Percentiles rank a stretch among this genome's conserved stretches.
Evolutionary conservation across 257 asterid species (phyloP).

Genomic region (Osmanthus fragrans): DNA sequence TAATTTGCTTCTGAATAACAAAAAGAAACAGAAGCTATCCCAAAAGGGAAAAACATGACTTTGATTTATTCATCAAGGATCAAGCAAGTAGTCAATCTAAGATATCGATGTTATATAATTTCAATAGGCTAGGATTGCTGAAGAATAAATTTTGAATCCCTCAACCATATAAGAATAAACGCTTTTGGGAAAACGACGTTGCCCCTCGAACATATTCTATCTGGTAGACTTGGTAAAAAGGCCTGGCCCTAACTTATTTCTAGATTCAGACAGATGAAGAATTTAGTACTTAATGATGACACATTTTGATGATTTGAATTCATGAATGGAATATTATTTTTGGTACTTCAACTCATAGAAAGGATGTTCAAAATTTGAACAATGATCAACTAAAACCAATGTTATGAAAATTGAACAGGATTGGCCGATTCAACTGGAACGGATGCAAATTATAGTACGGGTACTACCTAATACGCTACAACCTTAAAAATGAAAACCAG

Average conservation of each 20-base stretch:
- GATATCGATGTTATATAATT: background rate
- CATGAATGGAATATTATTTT: background rate
- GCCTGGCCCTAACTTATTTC: background rate
- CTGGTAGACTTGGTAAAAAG: background rate
- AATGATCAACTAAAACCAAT: too few relatives aligned
- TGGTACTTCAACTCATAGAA: background rate
- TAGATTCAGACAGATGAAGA: background rate
- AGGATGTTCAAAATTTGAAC: background rate
- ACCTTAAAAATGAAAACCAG: too few relatives aligned
- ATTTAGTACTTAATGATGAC: background rate
- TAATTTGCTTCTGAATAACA: background rate
- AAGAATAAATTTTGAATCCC: background rate
- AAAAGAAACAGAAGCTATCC: background rate
- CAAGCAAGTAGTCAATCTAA: background rate
- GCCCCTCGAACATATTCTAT: background rate
- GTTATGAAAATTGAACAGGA: too few relatives aligned
- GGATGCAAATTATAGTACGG: too few relatives aligned
- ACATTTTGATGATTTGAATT: background rate
- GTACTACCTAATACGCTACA: too few relatives aligned
- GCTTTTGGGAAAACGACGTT: background rate
- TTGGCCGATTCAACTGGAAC: too few relatives aligned
- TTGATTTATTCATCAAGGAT: background rate
- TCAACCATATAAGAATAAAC: background rate
- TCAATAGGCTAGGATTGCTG: background rate
- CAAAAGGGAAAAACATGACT: background rate